Percentiles rank a stretch among this genome's conserved stretches.
Conservation (phyloP, 495 filamentous ascomycete genomes). For the Penicillium maclennaniae region DNA sequence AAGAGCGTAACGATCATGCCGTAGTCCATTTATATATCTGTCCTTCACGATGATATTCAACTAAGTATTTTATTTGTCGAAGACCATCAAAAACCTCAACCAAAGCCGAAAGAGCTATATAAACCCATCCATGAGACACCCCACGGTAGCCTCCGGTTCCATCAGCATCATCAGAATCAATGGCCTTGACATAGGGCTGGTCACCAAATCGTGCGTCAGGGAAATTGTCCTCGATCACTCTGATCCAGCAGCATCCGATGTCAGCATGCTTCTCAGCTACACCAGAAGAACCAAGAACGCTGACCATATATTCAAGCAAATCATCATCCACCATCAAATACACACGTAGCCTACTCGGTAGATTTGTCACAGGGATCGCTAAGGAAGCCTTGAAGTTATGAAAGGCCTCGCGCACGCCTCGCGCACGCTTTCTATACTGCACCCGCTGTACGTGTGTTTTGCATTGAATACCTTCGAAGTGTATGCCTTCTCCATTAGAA, state of each 20-base stretch:
- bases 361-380: constrained; percentile 21
- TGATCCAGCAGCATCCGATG: constrained; percentile 21
- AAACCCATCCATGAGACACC: constrained; percentile 26
- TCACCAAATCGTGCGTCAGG: constrained; percentile 21
- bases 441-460: constrained; percentile 7
- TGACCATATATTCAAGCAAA: constrained; percentile 13
- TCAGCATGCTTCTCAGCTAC: constrained; percentile 6
- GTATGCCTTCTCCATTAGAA: constrained; percentile 18
- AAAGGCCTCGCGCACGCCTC: constrained; percentile 21
- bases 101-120: constrained; percentile 24
- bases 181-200: constrained; percentile 1
- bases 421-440: constrained; percentile 15
- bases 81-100: constrained; percentile 31
- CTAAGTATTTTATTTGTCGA: constrained; percentile 20
- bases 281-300: constrained; percentile 6
- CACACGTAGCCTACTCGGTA: constrained; percentile 24
- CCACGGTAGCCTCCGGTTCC: constrained; percentile 5
- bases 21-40: constrained; percentile 26
- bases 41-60: constrained; percentile 25
- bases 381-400: constrained; percentile 29
- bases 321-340: constrained; percentile 29
- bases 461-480: constrained; percentile 25
- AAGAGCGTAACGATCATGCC: neutral
- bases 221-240: constrained; percentile 34
- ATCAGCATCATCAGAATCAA: neutral